A percentile compares a stretch with the other conserved stretches of the same genome.
Conservation (phyloP, 192 early-diverging fungal genomes). For the Coemansia sp. region DNA sequence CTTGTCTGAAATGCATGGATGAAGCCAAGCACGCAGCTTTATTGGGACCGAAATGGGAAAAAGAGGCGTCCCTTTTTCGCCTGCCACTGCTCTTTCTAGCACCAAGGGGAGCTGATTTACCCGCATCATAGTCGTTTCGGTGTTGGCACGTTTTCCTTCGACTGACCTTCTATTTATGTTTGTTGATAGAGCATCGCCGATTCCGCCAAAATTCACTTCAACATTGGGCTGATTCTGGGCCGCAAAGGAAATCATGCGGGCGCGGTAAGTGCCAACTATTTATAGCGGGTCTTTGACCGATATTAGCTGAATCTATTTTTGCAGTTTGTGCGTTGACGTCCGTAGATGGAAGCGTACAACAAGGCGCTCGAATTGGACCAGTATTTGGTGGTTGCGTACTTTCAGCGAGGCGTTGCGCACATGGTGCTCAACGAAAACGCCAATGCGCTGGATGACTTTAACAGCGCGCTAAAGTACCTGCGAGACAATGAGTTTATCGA, state of each 20-base stretch:
- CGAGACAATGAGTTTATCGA: constrained; percentile 88
- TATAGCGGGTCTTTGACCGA: constrained; percentile 9
- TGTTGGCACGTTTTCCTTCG: background rate
- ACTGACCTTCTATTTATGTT: background rate
- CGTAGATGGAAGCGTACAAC: constrained; percentile 71
- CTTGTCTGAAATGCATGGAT: no score
- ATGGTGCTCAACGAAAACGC: constrained; percentile 71
- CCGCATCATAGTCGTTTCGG: background rate
- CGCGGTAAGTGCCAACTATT: constrained; percentile 67
- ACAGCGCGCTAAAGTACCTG: constrained; percentile 73
- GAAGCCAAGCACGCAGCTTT: no score
- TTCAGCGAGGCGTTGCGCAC: constrained; percentile 83
- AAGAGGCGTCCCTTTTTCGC: no score
- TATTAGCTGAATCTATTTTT: constrained; percentile 1
- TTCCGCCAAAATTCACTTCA: constrained; percentile 93
- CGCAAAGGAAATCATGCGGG: constrained; percentile 68
- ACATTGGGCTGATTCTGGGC: constrained; percentile 81
- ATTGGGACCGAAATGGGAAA: no score
- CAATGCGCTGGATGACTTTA: constrained; percentile 74
- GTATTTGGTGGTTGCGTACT: constrained; percentile 90
- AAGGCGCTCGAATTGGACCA: constrained; percentile 75
- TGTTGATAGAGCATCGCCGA: constrained; percentile 66
- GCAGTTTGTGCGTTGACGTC: background rate
- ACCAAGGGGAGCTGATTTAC: background rate
- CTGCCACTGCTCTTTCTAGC: background rate